Evolutionary conservation across 106 monocot species (phyloP).

Genomic region (Amphibolis antarctica): DNA sequence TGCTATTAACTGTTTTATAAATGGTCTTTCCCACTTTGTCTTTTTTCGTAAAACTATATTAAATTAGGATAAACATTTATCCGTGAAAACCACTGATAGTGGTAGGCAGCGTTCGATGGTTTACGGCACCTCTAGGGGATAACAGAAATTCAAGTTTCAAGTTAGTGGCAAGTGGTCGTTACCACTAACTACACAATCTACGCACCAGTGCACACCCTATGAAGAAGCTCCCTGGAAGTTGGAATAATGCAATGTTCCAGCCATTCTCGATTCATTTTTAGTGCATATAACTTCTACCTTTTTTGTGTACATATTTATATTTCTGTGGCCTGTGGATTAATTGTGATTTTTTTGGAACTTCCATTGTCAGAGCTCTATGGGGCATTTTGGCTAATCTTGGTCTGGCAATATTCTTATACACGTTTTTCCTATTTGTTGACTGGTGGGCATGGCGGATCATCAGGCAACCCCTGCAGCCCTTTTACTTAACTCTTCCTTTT

Average conservation of each 20-base stretch:
- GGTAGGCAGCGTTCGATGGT: no score
- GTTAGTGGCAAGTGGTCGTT: no score
- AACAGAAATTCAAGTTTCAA: no score
- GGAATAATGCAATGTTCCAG: no score
- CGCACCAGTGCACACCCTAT: no score
- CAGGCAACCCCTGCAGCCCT: slow-evolving; percentile 68
- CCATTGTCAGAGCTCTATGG: slow-evolving; percentile 34
- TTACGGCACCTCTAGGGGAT: no score
- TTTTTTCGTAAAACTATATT: no score
- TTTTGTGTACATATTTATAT: not conserved
- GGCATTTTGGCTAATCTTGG: slow-evolving; percentile 55
- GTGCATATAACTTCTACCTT: not conserved
- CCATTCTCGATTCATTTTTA: not conserved
- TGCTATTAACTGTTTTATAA: not conserved
- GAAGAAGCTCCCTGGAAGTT: no score
- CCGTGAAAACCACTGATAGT: no score
- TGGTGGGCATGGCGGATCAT: slow-evolving; percentile 85
- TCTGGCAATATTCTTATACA: slow-evolving; percentile 33
- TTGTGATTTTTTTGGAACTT: slow-evolving; percentile 1
- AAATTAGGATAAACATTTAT: no score
- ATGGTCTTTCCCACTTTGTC: not conserved
- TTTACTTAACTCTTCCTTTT: slow-evolving; percentile 70
- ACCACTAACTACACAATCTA: no score
- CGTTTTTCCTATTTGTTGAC: slow-evolving; percentile 65
- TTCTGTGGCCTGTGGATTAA: not conserved